Base-by-base conservation (phyloP, 257 asterid species). In the Capsicum baccatum region DNA sequence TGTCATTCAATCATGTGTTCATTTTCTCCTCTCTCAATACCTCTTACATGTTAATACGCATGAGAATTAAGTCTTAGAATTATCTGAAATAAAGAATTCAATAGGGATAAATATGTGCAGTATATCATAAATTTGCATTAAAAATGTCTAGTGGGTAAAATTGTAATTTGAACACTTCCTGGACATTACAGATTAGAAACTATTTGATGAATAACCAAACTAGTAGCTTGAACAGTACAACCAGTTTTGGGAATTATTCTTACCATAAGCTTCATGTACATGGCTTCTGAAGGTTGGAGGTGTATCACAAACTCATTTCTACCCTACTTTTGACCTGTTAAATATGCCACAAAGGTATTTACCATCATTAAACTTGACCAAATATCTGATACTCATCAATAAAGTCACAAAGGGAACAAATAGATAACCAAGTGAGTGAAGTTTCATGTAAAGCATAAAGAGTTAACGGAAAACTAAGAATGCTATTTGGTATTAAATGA, bases 281-380 rank as follows among this genome's bases (percentile, higher is more conserved):
- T 94, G 87, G 99, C 98, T 91, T 97, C 98, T 48, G 90, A 92
- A 89, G 99, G 99, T 84, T 97, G 99, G 83, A 97, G 94, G 64
- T 98, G 99, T 69, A 97, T 97, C 60, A 97, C 99, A 87, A 97
- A 91, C 85, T 97, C 99, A 63, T 97, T 97, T 84, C 99, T 89
- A 83, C 98, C 99, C 86, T 95, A 97, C 86, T 90, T 94, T 87
- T 95, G 88, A 88, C 98, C 99, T 96, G 84, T 33, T 84, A 16
- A 83, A 48, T 52, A 74, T 35, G 66, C 73, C 73, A 81, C 44
- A 64, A 58, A 85, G 73, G 84, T 83, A 71, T 81, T 86, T 79
- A 59, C 67, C 35, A 19, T 11, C 79, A 83, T 60, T 85, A 78
- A 58, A 85, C 44, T 42, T 78, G n/a, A 19, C 79, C 12, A 79